A percentile compares a stretch with the other conserved stretches of the same genome.
phyloP scores from a whole-genome alignment of 2,329 filamentous ascomycete genomes.

The Neospermospora avenae region DNA sequence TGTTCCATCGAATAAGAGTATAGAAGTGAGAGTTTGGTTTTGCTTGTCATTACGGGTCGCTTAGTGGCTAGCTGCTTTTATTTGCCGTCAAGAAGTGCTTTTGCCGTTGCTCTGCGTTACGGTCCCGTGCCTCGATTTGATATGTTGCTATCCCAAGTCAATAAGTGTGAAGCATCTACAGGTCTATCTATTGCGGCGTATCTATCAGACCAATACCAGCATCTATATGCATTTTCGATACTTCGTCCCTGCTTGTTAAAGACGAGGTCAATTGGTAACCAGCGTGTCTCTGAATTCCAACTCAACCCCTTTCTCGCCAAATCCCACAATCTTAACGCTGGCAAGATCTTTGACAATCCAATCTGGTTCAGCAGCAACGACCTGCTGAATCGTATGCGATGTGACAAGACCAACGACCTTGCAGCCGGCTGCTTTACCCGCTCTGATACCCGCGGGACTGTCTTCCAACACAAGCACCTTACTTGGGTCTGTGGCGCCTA shows the following conservation, averaged over 20 bases:
- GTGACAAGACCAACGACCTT: conserved; percentile 64
- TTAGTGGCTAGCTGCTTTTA: conserved; percentile 1
- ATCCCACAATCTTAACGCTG: conserved; percentile 52
- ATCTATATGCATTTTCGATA: background rate
- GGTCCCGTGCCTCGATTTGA: conserved; percentile 1
- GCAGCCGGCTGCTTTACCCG: conserved; percentile 69
- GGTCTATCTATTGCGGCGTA: background rate
- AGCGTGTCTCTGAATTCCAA: conserved; percentile 32
- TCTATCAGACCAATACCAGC: conserved; percentile 4
- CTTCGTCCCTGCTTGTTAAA: too few relatives aligned
- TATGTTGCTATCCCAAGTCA: conserved; percentile 1
- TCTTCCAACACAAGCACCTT: conserved; percentile 65
- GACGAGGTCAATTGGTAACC: conserved; percentile 13
- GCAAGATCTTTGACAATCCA: conserved; percentile 66
- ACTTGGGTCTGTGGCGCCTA: conserved; percentile 43
- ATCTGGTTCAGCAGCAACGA: conserved; percentile 62
- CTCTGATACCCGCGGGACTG: conserved; percentile 61
- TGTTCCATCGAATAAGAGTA: background rate
- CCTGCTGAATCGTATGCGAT: conserved; percentile 58
- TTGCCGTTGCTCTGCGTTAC: background rate
- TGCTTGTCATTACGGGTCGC: background rate
- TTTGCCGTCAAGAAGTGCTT: background rate
- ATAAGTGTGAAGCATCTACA: background rate
- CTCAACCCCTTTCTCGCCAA: conserved; percentile 39
- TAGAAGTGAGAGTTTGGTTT: background rate